Conservation (phyloP, 148 eudicot genomes). For the Rhododendron ferrugineum region DNA sequence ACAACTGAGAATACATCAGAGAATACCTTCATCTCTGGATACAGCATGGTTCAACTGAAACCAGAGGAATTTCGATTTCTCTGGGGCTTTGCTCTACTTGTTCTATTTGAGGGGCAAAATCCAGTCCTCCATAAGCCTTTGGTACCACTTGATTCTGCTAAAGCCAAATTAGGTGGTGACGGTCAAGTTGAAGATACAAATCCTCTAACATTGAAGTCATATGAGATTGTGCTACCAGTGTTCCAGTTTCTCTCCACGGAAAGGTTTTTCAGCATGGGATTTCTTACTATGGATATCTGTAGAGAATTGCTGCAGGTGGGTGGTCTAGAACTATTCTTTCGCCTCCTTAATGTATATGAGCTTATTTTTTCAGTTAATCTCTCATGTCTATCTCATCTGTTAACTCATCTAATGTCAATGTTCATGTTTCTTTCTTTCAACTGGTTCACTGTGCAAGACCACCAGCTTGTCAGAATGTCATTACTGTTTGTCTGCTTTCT, state of each 20-base stretch:
- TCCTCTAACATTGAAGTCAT: constrained; percentile 37
- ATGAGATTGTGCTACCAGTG: constrained; percentile 69
- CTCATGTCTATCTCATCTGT: background rate
- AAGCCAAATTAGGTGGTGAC: constrained; percentile 42
- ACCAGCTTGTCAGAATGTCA: background rate
- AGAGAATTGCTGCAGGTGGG: constrained; percentile 78
- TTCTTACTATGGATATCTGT: constrained; percentile 65
- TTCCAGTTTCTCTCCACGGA: constrained; percentile 61
- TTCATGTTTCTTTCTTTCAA: background rate
- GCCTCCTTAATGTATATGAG: background rate
- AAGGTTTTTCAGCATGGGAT: constrained; percentile 61
- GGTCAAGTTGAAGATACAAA: constrained; percentile 41
- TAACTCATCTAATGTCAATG: background rate
- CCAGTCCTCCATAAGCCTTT: constrained; percentile 37
- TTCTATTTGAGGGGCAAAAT: constrained; percentile 79
- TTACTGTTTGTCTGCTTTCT: background rate
- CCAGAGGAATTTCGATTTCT: constrained; percentile 73
- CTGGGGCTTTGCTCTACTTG: constrained; percentile 76
- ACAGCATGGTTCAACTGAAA: constrained; percentile 78
- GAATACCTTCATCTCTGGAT: constrained; percentile 62
- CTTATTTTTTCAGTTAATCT: background rate
- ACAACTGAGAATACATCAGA: constrained; percentile 23
- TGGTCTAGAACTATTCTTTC: constrained; percentile 4
- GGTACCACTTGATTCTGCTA: constrained; percentile 39
- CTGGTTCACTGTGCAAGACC: background rate